Conservation (phyloP, 169 alveolate genomes). For the Eimeria necatrix region DNA sequence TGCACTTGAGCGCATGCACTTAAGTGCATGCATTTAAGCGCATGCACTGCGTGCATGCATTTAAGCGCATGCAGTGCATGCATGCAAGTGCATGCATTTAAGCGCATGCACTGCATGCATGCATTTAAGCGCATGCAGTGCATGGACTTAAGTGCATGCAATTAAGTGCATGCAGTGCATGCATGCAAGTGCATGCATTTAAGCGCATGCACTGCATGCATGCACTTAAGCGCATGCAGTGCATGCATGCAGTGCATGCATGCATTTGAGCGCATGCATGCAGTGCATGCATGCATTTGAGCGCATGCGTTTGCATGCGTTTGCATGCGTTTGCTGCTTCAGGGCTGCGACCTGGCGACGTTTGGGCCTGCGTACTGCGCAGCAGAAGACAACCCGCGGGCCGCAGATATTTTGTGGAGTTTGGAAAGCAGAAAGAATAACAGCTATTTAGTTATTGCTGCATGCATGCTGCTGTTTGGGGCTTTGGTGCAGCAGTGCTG, state of each 20-base stretch:
- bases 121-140: no score
- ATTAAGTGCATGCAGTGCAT: no score
- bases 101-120: background rate
- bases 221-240: no score
- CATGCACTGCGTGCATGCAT: no score
- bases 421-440: slow-evolving; percentile 83
- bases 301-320: no score
- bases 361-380: slow-evolving; percentile 88
- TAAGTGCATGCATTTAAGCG: no score
- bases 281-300: no score
- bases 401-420: slow-evolving; percentile 82
- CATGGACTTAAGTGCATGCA: no score
- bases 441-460: slow-evolving; percentile 83
- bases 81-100: background rate
- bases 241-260: no score
- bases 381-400: slow-evolving; percentile 81
- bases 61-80: no score
- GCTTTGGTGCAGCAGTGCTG: slow-evolving; percentile 81
- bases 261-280: no score
- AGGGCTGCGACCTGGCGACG: slow-evolving; percentile 85
- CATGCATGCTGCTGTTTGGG: slow-evolving; percentile 85
- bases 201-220: background rate
- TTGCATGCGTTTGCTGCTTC: background rate
- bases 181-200: background rate
- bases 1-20: no score